These are phyloP conservation scores for Neolentinus lepideus DNA, from an alignment of 1,284 basidiomycete species.

Conservation along the genomic window DNA sequence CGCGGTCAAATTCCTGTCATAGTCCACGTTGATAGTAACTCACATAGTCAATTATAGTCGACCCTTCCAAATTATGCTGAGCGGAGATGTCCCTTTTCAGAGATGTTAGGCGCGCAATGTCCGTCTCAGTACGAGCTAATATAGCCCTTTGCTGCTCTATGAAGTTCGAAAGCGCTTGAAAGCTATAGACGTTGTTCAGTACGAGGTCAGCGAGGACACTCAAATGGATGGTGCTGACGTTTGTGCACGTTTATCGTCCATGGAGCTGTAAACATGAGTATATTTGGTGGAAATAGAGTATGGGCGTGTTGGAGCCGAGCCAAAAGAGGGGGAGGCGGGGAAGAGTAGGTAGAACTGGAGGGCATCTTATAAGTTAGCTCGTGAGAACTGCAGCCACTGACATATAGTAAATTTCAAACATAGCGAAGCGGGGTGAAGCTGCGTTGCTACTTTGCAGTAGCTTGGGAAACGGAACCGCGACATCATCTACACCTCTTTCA, in stretches of 20 bases:
- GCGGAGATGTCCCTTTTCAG: slow-evolving; percentile 25
- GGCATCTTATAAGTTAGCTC: neutral
- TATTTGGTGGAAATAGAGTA: neutral
- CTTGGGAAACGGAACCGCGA: no score
- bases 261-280: slow-evolving; percentile 15
- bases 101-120: slow-evolving; percentile 49
- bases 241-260: slow-evolving; percentile 52
- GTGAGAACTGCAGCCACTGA: neutral
- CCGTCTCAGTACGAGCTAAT: slow-evolving; percentile 49
- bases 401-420: no score
- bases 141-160: slow-evolving; percentile 51
- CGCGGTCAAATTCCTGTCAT: no score
- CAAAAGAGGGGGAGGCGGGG: neutral
- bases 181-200: slow-evolving; percentile 25
- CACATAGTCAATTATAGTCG: neutral
- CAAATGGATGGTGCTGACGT: slow-evolving; percentile 32
- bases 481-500: no score
- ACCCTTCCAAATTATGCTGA: slow-evolving; percentile 7
- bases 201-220: slow-evolving; percentile 1
- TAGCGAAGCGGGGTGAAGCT: no score
- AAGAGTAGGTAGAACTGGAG: neutral
- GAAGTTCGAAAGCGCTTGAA: slow-evolving; percentile 60
- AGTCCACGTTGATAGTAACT: no score
- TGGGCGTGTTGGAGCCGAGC: neutral
- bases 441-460: no score